These are phyloP conservation scores for Begonia peltatifolia DNA, from an alignment of 306 rosid species.

Conservation along the genomic window DNA sequence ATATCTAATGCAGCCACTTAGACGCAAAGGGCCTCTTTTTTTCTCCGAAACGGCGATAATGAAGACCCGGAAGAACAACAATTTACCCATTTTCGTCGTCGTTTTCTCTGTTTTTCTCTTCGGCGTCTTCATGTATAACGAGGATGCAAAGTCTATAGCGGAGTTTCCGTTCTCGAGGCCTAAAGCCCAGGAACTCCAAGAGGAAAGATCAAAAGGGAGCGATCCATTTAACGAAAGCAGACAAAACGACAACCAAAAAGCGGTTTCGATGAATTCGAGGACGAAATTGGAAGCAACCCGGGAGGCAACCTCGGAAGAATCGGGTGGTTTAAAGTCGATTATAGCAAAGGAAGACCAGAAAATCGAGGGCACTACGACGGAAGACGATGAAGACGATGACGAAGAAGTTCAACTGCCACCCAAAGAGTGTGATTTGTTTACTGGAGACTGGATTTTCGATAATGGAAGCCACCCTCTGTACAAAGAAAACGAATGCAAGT, in stretches of 20 bases:
- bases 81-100: constrained; percentile 39
- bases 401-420: constrained; percentile 63
- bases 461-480: constrained; percentile 62
- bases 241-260: constrained; percentile 8
- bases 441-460: constrained; percentile 80
- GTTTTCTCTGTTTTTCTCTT: constrained; percentile 50
- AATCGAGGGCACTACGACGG: constrained; percentile 20
- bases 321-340: background rate
- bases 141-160: constrained; percentile 61
- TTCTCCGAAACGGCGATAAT: constrained; percentile 32
- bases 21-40: constrained; percentile 32
- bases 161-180: constrained; percentile 49
- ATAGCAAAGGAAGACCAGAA: constrained; percentile 11
- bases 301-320: constrained; percentile 18
- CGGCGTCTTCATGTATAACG: constrained; percentile 71
- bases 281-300: constrained; percentile 23
- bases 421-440: constrained; percentile 72
- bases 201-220: constrained; percentile 10
- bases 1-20: constrained; percentile 34
- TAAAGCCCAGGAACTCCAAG: constrained; percentile 38
- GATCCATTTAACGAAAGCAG: constrained; percentile 10
- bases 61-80: constrained; percentile 57
- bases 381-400: constrained; percentile 18
- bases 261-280: constrained; percentile 23
- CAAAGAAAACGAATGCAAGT: constrained; percentile 77